Base-by-base conservation (phyloP, 2,329 filamentous ascomycete genomes). In the Pseudogymnoascus sp. region DNA sequence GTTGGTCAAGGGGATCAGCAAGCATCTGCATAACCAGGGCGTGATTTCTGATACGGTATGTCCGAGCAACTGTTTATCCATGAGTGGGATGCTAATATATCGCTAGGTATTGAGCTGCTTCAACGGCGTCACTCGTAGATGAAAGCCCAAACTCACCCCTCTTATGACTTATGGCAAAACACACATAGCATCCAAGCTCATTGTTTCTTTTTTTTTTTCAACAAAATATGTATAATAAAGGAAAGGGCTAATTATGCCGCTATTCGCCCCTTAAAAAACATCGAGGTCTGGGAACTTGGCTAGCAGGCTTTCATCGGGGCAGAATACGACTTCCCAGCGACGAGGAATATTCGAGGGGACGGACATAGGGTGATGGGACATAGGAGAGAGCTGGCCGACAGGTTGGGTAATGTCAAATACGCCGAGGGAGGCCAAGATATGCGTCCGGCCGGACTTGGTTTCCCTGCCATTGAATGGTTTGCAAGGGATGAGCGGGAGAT, bases 21-120 rank as follows among this genome's bases (percentile, higher is more conserved):
- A 83, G 67, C 88, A 89, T 71, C 78, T 89, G 41, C 80, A 80
- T 65, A 89, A 89, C 71, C 86, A 89, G 74, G 85, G 83, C 61
- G 69, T 72, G 6, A 70, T 74, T 64, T 50, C 71, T 46, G 72
- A 73, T 65, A 66, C 66, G n/a, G 72, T 73, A 68, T 69, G 72
- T 50, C 14, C 14, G 19, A n/a, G 19, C 41, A 26, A 10, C 7
- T 59, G 6, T 28, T 31, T 22, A 14, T 16, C 12, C 12, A 40
- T 14, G 31, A 16, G 37, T n/a, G 35, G 11, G 4, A n/a, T 61
- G 28, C 62, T 63, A 43, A 63, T 31, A 35, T n/a, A 31, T 41
- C 19, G 16, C 5, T 28, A 61, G 60, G 60, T 61, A 43, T 31
- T 61, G 38, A 31, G 31, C 60, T 61, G 60, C 31, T 50, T 61